Conservation (phyloP, 2,329 filamentous ascomycete species). For the Phaeosphaeriaceae sp. region DNA sequence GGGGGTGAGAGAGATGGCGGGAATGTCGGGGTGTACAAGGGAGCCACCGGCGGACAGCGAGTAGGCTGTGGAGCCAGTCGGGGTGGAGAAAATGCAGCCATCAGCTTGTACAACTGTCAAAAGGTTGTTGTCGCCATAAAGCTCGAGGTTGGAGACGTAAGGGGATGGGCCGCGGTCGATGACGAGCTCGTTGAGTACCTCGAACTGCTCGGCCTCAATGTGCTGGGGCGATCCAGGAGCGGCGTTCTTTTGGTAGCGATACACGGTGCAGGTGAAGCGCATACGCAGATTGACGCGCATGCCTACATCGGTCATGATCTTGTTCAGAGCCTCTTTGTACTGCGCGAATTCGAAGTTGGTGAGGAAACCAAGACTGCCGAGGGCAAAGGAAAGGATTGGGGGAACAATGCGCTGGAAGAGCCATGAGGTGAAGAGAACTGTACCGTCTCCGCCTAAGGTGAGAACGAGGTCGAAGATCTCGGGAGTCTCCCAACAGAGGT, state of each 20-base stretch:
- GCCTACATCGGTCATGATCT: constrained; percentile 89
- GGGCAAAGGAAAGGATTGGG: constrained; percentile 82
- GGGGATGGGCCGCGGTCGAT: constrained; percentile 96
- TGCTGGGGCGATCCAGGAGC: constrained; percentile 63
- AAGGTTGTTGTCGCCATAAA: constrained; percentile 94
- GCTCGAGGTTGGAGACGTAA: constrained; percentile 94
- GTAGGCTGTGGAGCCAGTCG: constrained; percentile 89
- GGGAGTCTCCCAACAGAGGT: constrained; percentile 90
- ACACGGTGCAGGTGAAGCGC: constrained; percentile 98
- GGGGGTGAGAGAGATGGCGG: constrained; percentile 92
- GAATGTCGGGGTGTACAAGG: constrained; percentile 94
- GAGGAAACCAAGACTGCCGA: constrained; percentile 86
- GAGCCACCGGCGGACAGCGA: constrained; percentile 94
- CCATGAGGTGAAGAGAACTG: constrained; percentile 88
- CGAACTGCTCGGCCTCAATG: constrained; percentile 93
- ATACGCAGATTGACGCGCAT: constrained; percentile 98
- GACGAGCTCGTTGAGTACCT: constrained; percentile 97
- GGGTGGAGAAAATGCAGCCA: constrained; percentile 96
- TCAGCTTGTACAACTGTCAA: constrained; percentile 96
- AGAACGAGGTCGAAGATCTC: constrained; percentile 96
- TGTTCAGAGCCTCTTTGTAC: constrained; percentile 86
- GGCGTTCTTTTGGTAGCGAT: constrained; percentile 64
- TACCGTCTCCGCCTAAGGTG: constrained; percentile 85
- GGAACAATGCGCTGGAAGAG: constrained; percentile 90
- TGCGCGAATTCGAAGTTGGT: constrained; percentile 87